Conservation (phyloP, 345 rosid species). For the Citrus sp. region DNA sequence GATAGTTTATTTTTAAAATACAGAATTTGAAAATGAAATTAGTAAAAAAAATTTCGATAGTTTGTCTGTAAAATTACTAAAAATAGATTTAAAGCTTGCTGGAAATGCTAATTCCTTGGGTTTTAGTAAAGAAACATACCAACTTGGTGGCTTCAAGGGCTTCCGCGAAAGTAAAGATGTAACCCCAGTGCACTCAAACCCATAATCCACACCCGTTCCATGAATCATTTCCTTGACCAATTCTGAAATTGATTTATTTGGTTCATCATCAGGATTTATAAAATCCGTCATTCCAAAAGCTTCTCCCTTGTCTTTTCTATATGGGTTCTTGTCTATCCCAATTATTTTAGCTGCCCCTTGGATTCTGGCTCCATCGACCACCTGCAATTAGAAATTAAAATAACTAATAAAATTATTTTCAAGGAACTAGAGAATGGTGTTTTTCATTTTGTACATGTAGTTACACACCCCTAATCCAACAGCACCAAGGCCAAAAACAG, state of each 20-base stretch:
- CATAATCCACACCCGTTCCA: constrained; percentile 15
- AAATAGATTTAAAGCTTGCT: too few species aligned
- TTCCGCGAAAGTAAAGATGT: too few species aligned
- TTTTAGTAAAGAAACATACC: too few species aligned
- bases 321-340: constrained; percentile 42
- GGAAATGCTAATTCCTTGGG: too few species aligned
- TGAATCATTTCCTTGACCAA: constrained; percentile 31
- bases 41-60: too few species aligned
- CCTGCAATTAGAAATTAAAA: constrained; percentile 26
- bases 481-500: constrained; percentile 70
- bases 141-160: neutral
- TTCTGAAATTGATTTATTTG: constrained; percentile 33
- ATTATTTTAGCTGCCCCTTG: constrained; percentile 52
- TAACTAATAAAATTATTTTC: too few species aligned
- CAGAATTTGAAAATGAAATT: too few species aligned
- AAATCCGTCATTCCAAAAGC: constrained; percentile 58
- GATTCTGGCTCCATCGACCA: constrained; percentile 49
- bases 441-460: neutral
- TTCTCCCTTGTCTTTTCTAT: constrained; percentile 30
- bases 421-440: too few species aligned
- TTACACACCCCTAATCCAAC: constrained; percentile 64
- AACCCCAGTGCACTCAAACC: too few species aligned
- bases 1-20: too few species aligned
- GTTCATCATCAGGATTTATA: constrained; percentile 26
- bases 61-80: too few species aligned